Conservation (phyloP, 1,139 yeast genomes). For the Zygoascus sp. region DNA sequence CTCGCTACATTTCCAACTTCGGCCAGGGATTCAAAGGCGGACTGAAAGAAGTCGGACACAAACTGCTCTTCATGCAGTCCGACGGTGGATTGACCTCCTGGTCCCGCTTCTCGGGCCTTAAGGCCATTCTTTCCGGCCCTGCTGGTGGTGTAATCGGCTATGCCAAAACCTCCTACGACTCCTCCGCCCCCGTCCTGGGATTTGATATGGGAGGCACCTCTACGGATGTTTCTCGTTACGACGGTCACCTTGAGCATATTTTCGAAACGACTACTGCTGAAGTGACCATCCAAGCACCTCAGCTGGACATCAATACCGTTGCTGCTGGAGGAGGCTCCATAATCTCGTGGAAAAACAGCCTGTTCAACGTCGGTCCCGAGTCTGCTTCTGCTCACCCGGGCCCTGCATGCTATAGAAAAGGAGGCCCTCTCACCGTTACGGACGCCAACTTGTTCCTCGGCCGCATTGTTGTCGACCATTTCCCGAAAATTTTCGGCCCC, state of each 20-base stretch:
- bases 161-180: conserved; percentile 44
- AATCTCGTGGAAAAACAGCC: conserved; percentile 46
- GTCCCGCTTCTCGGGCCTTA: conserved; percentile 47
- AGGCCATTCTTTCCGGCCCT: conserved; percentile 52
- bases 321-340: conserved; percentile 61
- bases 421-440: conserved; percentile 53
- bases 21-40: conserved; percentile 57
- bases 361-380: conserved; percentile 53
- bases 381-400: conserved; percentile 57
- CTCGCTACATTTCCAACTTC: conserved; percentile 56
- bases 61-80: conserved; percentile 54
- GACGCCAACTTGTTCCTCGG: conserved; percentile 53
- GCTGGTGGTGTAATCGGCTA: conserved; percentile 61
- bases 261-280: conserved; percentile 54
- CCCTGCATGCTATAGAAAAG: conserved; percentile 55
- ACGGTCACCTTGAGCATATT: conserved; percentile 47
- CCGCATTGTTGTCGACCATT: conserved; percentile 45
- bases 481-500: conserved; percentile 54
- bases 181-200: conserved; percentile 39
- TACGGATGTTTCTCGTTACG: conserved; percentile 51
- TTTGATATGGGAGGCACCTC: conserved; percentile 63
- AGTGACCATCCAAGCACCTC: conserved; percentile 53
- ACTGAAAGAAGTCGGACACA: conserved; percentile 40
- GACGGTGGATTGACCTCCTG: conserved; percentile 54
- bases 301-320: conserved; percentile 53